These are phyloP conservation scores for Baudoinia panamericana DNA, from an alignment of 495 filamentous ascomycete species.

Conservation along the genomic window DNA sequence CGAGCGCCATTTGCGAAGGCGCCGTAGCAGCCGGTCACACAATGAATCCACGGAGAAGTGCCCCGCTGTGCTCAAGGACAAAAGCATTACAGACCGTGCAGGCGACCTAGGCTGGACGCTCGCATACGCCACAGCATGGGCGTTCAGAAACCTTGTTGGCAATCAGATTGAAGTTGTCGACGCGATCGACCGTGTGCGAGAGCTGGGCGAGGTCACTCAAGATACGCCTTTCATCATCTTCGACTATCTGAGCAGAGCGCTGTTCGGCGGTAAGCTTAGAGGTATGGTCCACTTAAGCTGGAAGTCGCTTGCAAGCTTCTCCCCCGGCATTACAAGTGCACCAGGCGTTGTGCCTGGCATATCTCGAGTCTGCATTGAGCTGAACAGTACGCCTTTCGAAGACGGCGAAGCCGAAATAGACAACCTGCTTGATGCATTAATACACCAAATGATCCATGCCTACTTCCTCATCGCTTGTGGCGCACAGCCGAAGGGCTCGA, in stretches of 20 bases:
- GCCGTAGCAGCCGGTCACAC: background rate
- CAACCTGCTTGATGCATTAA: conserved; percentile 9
- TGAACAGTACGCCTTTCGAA: conserved; percentile 11
- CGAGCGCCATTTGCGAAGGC: background rate
- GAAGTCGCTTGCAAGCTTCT: conserved; percentile 2
- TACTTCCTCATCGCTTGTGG: conserved; percentile 21
- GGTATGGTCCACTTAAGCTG: conserved; percentile 13
- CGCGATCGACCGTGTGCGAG: conserved; percentile 6
- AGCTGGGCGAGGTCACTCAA: background rate
- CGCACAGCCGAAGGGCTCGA: conserved; percentile 4
- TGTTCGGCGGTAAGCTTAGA: conserved; percentile 11
- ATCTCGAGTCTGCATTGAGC: conserved; percentile 12
- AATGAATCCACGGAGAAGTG: background rate
- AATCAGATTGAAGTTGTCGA: conserved; percentile 13
- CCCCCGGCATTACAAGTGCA: conserved; percentile 10
- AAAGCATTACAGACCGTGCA: background rate
- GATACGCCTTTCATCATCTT: conserved; percentile 14
- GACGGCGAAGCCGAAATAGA: conserved; percentile 7
- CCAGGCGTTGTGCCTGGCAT: conserved; percentile 3
- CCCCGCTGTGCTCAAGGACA: background rate
- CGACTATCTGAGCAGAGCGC: conserved; percentile 7
- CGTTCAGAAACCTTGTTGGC: conserved; percentile 4
- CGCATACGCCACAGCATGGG: conserved; percentile 17
- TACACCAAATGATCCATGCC: conserved; percentile 24
- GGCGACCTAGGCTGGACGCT: conserved; percentile 18